These are phyloP conservation scores for Metschnikowia colocasiae DNA, from an alignment of 805 yeast genomes.

Conservation along the genomic window DNA sequence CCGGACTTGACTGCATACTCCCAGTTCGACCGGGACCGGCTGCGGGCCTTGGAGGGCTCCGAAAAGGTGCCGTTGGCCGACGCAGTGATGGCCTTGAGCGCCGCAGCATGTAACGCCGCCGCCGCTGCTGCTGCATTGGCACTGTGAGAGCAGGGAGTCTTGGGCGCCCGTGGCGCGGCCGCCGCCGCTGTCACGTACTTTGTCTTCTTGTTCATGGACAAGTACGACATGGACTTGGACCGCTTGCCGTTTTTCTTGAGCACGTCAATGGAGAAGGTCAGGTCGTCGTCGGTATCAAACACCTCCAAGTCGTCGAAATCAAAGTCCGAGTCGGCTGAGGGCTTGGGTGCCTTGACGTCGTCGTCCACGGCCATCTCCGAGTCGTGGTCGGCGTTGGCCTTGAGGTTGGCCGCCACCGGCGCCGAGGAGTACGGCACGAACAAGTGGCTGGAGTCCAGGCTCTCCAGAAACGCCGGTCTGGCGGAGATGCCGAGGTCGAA, in stretches of 20 bases:
- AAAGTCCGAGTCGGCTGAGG: conserved; percentile 33
- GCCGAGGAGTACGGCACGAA: conserved; percentile 70
- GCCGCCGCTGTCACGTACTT: conserved; percentile 66
- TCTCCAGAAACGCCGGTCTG: conserved; percentile 43
- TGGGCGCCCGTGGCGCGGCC: conserved; percentile 77
- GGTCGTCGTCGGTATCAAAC: conserved; percentile 42
- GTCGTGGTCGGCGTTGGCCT: conserved; percentile 12
- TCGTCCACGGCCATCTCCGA: conserved; percentile 3
- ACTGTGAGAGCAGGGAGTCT: conserved; percentile 51
- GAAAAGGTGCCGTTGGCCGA: conserved; percentile 29
- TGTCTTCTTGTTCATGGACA: conserved; percentile 47
- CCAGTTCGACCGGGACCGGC: conserved; percentile 55
- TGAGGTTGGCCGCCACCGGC: conserved; percentile 70
- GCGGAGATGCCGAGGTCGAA: conserved; percentile 44
- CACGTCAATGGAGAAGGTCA: conserved; percentile 37
- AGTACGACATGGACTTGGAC: conserved; percentile 62
- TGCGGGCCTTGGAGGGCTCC: conserved; percentile 4
- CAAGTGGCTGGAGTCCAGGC: conserved; percentile 41
- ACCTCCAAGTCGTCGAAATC: conserved; percentile 50
- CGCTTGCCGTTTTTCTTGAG: conserved; percentile 49
- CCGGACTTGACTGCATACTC: conserved; percentile 70
- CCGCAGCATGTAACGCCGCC: conserved; percentile 69
- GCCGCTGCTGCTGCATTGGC: conserved; percentile 71
- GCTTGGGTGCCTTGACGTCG: conserved; percentile 5
- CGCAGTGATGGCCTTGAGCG: conserved; percentile 45